Conservation (phyloP, 2,329 filamentous ascomycete species). For the Colletotrichum cereale region DNA sequence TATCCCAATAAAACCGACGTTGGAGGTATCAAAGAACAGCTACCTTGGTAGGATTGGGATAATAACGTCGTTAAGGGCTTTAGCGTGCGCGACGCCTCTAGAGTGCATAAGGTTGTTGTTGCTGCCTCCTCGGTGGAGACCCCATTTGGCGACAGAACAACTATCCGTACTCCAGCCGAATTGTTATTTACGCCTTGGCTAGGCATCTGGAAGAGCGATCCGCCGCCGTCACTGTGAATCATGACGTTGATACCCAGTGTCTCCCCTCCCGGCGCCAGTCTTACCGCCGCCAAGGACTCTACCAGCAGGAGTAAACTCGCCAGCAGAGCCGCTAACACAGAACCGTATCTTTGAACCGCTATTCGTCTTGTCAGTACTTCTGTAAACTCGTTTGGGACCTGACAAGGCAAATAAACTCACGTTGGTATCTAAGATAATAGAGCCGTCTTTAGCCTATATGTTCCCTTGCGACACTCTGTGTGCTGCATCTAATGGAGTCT, state of each 20-base stretch:
- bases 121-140: constrained; percentile 70
- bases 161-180: constrained; percentile 65
- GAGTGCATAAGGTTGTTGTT: constrained; percentile 63
- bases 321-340: constrained; percentile 66
- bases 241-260: constrained; percentile 66
- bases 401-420: constrained; percentile 48
- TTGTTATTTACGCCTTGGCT: constrained; percentile 64
- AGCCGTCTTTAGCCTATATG: constrained; percentile 63
- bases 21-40: constrained; percentile 63
- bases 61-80: constrained; percentile 67
- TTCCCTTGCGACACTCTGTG: constrained; percentile 51
- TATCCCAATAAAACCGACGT: constrained; percentile 70
- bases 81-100: constrained; percentile 67
- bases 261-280: constrained; percentile 45
- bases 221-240: constrained; percentile 70
- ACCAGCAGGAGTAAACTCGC: constrained; percentile 63
- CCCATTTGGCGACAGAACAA: constrained; percentile 65
- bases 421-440: constrained; percentile 68
- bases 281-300: constrained; percentile 53
- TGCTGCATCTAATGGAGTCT: constrained; percentile 47
- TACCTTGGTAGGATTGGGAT: constrained; percentile 62
- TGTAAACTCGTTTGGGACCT: too few species aligned
- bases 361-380: background rate
- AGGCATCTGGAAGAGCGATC: constrained; percentile 69
- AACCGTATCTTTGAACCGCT: constrained; percentile 67